Conservation (phyloP, 2,329 filamentous ascomycete genomes). For the Chaetoscypha palmicola region DNA sequence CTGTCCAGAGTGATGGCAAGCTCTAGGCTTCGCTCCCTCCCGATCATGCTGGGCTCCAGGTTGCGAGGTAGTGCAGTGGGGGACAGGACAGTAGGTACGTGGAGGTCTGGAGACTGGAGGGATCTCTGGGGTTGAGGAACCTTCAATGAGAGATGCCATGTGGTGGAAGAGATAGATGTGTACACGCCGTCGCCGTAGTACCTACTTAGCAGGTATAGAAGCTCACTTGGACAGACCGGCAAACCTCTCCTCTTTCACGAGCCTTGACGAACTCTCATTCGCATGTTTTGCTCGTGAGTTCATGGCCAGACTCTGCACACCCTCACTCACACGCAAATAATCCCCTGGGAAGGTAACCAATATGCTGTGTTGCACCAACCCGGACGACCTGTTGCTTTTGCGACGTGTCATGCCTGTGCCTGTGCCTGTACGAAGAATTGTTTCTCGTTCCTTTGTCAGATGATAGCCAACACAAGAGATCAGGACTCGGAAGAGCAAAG, state of each 20-base stretch:
- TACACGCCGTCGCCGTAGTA: background rate
- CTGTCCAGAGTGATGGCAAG: too few species aligned
- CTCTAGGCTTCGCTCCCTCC: too few species aligned
- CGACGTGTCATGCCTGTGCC: background rate
- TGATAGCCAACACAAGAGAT: too few species aligned
- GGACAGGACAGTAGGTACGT: too few species aligned
- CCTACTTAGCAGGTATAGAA: background rate
- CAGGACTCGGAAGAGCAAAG: too few species aligned
- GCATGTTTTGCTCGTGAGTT: too few species aligned
- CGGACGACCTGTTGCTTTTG: background rate
- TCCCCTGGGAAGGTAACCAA: too few species aligned
- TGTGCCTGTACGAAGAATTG: background rate
- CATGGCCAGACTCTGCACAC: constrained; percentile 2
- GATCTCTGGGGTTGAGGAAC: background rate
- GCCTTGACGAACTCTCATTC: too few species aligned
- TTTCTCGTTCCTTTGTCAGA: too few species aligned
- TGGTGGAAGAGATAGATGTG: background rate
- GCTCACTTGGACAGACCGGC: background rate
- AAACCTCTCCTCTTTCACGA: background rate
- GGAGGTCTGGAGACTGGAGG: background rate
- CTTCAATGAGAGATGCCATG: background rate
- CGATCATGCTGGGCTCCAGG: too few species aligned
- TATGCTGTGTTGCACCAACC: background rate
- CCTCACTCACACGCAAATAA: background rate
- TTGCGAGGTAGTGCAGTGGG: too few species aligned